phyloP scores from a whole-genome alignment of 2,329 filamentous ascomycete genomes.

The Venturia carpophila region DNA sequence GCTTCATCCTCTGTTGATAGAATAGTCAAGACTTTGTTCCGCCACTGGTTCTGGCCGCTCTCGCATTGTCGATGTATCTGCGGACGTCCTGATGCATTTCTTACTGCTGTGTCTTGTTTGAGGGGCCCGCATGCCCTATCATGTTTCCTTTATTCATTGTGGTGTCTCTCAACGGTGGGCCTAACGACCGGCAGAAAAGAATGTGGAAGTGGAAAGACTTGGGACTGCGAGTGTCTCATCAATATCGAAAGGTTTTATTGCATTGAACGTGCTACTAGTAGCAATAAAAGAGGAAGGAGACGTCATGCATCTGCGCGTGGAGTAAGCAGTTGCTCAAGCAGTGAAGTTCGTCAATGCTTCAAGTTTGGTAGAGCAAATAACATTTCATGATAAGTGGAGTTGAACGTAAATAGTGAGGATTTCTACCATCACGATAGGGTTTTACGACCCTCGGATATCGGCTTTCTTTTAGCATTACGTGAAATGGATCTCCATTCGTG shows the following conservation, averaged over 20 bases:
- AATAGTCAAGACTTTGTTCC: constrained; percentile 1
- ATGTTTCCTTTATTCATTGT: neutral
- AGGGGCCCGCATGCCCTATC: neutral
- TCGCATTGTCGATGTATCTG: neutral
- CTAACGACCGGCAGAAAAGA: neutral
- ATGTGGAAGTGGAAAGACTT: neutral
- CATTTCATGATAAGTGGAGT: neutral
- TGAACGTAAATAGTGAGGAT: neutral
- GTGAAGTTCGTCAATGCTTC: neutral
- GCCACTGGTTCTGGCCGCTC: neutral
- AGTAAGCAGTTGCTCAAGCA: neutral
- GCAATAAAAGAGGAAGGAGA: neutral
- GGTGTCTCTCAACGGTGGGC: neutral
- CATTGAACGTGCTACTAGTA: neutral
- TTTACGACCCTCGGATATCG: neutral
- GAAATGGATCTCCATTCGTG: neutral
- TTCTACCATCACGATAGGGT: neutral
- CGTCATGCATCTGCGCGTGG: neutral
- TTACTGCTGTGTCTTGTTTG: neutral
- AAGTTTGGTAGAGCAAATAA: neutral
- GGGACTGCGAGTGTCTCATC: neutral
- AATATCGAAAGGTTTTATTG: neutral
- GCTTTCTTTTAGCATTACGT: neutral
- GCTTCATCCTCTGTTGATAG: constrained; percentile 1
- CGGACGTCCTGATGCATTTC: neutral